Evolutionary conservation across 257 asterid species (phyloP).

Genomic region (Jasminum sambac): DNA sequence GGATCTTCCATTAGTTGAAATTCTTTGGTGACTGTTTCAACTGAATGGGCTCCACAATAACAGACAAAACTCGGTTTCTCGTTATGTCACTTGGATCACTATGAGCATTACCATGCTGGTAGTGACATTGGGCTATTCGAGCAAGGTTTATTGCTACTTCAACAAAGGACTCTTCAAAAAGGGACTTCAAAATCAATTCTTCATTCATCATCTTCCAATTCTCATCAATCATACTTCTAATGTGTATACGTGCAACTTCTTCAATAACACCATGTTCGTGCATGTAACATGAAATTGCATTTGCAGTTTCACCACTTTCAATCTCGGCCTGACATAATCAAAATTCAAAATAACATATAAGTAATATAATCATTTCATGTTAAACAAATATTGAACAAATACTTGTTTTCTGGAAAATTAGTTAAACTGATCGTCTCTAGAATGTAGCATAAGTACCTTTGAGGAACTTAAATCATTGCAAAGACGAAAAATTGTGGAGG

Average conservation of each 20-base stretch:
- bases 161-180: slow-evolving; percentile 4
- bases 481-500: slow-evolving; percentile 24
- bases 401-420: neutral
- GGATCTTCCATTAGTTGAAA: too few relatives aligned
- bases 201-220: slow-evolving; percentile 21
- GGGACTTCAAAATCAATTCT: neutral
- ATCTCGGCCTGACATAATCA: slow-evolving; percentile 15
- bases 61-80: slow-evolving; percentile 17
- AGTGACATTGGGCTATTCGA: slow-evolving; percentile 16
- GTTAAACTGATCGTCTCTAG: neutral
- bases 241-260: slow-evolving; percentile 8
- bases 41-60: slow-evolving; percentile 23
- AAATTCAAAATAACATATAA: neutral
- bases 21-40: too few relatives aligned
- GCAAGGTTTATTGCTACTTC: slow-evolving; percentile 14
- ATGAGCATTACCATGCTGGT: slow-evolving; percentile 28
- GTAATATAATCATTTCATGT: neutral
- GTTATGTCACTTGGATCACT: slow-evolving; percentile 21
- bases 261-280: slow-evolving; percentile 27
- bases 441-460: neutral
- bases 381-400: neutral
- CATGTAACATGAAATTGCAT: slow-evolving; percentile 32
- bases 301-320: slow-evolving; percentile 23
- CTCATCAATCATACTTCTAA: slow-evolving; percentile 14
- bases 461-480: slow-evolving; percentile 24